Conservation (phyloP, 2,329 filamentous ascomycete species). For the Mollisia scopiformis region DNA sequence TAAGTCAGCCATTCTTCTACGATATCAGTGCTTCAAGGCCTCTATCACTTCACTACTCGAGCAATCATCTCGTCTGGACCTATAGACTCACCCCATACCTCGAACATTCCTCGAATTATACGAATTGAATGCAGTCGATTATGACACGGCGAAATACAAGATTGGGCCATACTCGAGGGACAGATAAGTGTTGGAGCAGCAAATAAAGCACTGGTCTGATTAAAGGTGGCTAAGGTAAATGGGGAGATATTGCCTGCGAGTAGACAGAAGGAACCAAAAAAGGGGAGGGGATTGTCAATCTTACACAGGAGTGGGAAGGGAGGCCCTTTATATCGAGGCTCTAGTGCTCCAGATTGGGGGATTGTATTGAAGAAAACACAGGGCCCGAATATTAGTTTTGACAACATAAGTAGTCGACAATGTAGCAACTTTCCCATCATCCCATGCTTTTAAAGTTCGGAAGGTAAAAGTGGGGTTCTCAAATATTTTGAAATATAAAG, state of each 20-base stretch:
- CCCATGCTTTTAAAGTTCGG: background rate
- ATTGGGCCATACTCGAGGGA: constrained; percentile 3
- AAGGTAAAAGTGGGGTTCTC: constrained; percentile 1
- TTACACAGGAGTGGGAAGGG: too few relatives aligned
- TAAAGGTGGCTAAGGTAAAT: constrained; percentile 3
- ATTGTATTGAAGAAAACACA: constrained; percentile 6
- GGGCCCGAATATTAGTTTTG: constrained; percentile 2
- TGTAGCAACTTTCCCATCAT: constrained; percentile 5
- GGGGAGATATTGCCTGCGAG: constrained; percentile 1
- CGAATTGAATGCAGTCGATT: constrained; percentile 2
- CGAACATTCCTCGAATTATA: constrained; percentile 4
- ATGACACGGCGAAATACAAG: constrained; percentile 5
- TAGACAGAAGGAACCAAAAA: constrained; percentile 2
- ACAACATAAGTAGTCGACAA: constrained; percentile 4
- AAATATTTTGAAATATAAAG: background rate
- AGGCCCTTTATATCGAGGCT: too few relatives aligned
- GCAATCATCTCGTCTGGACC: constrained; percentile 4
- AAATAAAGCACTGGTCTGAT: background rate
- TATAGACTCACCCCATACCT: constrained; percentile 3
- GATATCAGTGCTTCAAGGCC: constrained; percentile 2
- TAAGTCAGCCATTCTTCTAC: constrained; percentile 4
- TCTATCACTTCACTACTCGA: constrained; percentile 7
- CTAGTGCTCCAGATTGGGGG: too few relatives aligned
- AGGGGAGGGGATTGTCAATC: constrained; percentile 3
- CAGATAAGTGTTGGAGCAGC: constrained; percentile 5